Base-by-base conservation (phyloP, 2,329 filamentous ascomycete genomes). In the Clonostachys byssicola region DNA sequence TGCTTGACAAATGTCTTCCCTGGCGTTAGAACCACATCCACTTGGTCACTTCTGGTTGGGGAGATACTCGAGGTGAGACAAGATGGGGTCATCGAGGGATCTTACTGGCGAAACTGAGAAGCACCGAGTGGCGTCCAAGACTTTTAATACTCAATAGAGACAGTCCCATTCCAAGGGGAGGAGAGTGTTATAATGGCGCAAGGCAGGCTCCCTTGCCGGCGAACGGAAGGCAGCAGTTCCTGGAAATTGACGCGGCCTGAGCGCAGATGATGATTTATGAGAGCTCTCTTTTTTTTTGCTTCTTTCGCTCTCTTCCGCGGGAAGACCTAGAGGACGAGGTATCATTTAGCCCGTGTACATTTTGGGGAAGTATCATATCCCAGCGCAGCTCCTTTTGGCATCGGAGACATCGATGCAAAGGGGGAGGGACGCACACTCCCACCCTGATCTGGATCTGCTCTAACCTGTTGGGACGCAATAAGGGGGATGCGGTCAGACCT, bases 91-190 rank as follows among this genome's bases (percentile, higher is more conserved):
- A 10, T 30, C 9, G 9, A 30, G 23, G 23, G 23, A 30, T 30
- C 33, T 40, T 45, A 39, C 42, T 44, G 42, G 42, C 20, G 33
- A 44, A 18, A 18, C 34, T 44, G 14, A 16, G 13, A 44, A 36
- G 30, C 17, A 13, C 33, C 42, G 16, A 36, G 12, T n/a, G 45
- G 40, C 40, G 40, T 23, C 16, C 40, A 30, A 20, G 20, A 42
- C 16, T 43, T 34, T 47, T 30, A 35, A 40, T 46, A 12, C n/a
- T 39, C 20, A 12, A 34, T 6, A 38, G 34, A 49, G 43, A 49
- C 47, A 45, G n/a, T 41, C 16, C 33, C 47, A 49, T 49, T 49
- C 47, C 47, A 42, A 10, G 9, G 34, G 23, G 17, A 36, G 39
- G 20, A 39, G 38, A 46, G 42, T 18, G 47, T 45, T 46, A 45